These are phyloP conservation scores for Petasospora rhodanensis DNA, from an alignment of 1,139 yeast genomes.

Conservation along the genomic window DNA sequence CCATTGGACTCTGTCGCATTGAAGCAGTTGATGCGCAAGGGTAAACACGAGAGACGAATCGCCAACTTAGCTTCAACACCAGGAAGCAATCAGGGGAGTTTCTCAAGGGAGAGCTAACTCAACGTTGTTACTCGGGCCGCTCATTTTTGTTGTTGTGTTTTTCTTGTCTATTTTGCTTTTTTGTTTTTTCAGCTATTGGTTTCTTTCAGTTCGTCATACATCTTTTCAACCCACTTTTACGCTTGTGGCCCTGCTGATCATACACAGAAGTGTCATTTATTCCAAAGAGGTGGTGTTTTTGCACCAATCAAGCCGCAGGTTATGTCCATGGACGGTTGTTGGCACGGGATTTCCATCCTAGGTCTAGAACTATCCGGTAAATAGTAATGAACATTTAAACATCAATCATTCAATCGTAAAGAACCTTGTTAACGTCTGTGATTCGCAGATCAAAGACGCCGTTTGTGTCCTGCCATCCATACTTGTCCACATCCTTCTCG, in stretches of 20 bases:
- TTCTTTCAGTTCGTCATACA: slow-evolving; percentile 8
- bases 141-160: background rate
- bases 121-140: too few relatives aligned
- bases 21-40: slow-evolving; percentile 88
- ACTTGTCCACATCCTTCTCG: slow-evolving; percentile 30
- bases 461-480: slow-evolving; percentile 55
- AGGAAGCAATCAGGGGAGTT: slow-evolving; percentile 28
- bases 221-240: too few relatives aligned
- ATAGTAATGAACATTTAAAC: too few relatives aligned
- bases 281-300: too few relatives aligned
- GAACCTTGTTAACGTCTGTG: slow-evolving; percentile 61
- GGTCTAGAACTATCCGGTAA: too few relatives aligned
- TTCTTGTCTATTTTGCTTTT: background rate
- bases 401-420: slow-evolving; percentile 42
- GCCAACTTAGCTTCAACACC: slow-evolving; percentile 35
- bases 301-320: too few relatives aligned
- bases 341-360: too few relatives aligned
- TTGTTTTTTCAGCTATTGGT: background rate
- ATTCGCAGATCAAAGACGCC: slow-evolving; percentile 86
- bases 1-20: slow-evolving; percentile 91
- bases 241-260: too few relatives aligned
- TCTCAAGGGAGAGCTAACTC: slow-evolving; percentile 6
- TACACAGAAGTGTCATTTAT: too few relatives aligned
- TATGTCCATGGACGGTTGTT: too few relatives aligned
- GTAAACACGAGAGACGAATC: slow-evolving; percentile 68